Conservation (phyloP, 805 yeast genomes). For the Cyberlindnera samutprakarnensis region DNA sequence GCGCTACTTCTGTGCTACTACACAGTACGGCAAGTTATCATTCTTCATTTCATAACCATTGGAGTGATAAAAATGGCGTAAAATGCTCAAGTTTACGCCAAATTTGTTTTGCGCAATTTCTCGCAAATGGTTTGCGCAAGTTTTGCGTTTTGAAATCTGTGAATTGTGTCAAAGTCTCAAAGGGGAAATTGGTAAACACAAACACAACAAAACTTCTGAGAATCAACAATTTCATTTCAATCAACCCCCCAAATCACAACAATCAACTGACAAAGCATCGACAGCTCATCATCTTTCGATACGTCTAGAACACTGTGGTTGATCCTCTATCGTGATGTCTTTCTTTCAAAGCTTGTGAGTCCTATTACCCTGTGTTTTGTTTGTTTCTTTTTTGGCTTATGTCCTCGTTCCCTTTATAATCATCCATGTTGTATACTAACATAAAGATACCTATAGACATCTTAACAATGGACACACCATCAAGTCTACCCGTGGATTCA, state of each 20-base stretch:
- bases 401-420: neutral
- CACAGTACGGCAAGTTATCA: too few species aligned
- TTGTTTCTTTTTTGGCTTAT: neutral
- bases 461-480: constrained; percentile 40
- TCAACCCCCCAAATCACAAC: neutral
- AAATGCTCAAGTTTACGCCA: constrained; percentile 1
- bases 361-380: too few species aligned
- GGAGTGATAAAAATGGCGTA: too few species aligned
- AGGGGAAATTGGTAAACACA: constrained; percentile 12
- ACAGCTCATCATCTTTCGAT: too few species aligned
- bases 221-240: constrained; percentile 1
- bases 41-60: too few species aligned
- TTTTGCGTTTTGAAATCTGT: too few species aligned
- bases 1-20: too few species aligned
- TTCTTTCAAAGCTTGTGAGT: constrained; percentile 26
- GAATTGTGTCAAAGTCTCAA: constrained; percentile 2
- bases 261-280: too few species aligned
- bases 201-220: constrained; percentile 3
- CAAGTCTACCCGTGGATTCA: constrained; percentile 39
- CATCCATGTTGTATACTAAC: too few species aligned
- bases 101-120: neutral
- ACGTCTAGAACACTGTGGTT: neutral
- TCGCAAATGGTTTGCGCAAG: neutral
- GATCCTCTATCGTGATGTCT: constrained; percentile 14
- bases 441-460: constrained; percentile 23